These are phyloP conservation scores for Eucalyptus curtisii DNA, from an alignment of 345 rosid species.

Conservation along the genomic window DNA sequence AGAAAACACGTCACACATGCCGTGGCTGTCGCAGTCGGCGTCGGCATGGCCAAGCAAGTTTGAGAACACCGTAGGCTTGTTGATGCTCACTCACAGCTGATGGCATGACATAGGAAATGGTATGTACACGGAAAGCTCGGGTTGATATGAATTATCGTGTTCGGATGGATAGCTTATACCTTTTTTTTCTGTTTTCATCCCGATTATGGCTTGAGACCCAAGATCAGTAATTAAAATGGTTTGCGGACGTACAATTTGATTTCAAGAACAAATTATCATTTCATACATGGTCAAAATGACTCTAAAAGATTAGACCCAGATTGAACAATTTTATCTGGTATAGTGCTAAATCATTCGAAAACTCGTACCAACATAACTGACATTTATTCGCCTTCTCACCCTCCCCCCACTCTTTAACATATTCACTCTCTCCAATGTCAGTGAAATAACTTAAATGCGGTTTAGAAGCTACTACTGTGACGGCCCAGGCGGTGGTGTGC, in stretches of 20 bases:
- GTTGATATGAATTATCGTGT: background rate
- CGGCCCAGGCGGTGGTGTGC: too few species aligned
- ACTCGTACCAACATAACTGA: background rate
- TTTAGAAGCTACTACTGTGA: background rate
- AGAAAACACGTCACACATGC: background rate
- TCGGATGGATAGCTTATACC: background rate
- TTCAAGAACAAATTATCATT: background rate
- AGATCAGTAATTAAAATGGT: background rate
- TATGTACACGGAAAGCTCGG: background rate
- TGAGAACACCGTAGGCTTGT: background rate
- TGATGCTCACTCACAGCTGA: background rate
- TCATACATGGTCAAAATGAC: background rate
- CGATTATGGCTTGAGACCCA: background rate
- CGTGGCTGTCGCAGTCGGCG: background rate
- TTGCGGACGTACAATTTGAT: background rate
- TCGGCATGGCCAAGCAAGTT: background rate
- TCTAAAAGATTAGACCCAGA: background rate
- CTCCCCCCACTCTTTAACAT: background rate
- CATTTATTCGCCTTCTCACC: background rate
- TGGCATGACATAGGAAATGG: background rate
- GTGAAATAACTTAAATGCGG: background rate
- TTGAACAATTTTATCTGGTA: background rate
- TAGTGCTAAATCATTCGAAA: background rate
- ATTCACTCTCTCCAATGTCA: background rate
- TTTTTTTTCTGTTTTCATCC: background rate